Percentiles rank a stretch among this genome's conserved stretches.
Conservation (phyloP, 306 rosid genomes). For the Ceratonia siliqua region DNA sequence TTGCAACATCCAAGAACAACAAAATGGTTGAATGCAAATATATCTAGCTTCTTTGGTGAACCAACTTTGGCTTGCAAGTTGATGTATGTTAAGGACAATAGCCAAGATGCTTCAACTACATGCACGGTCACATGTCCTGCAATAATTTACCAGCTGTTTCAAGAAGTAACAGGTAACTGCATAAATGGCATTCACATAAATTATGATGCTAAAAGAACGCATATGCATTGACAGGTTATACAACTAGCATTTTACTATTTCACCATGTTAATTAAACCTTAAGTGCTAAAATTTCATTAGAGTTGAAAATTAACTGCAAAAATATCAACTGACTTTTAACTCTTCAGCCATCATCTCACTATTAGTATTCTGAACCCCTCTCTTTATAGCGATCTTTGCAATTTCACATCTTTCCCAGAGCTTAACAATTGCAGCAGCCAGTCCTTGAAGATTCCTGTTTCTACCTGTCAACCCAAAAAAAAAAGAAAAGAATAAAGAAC, state of each 20-base stretch:
- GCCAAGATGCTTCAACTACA: neutral
- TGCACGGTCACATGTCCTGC: slow-evolving; percentile 4
- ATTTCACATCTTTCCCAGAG: slow-evolving; percentile 96
- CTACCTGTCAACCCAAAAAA: slow-evolving; percentile 57
- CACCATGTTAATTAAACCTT: slow-evolving; percentile 18
- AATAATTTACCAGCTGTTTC: slow-evolving; percentile 15
- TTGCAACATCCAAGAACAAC: neutral
- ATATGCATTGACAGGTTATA: neutral
- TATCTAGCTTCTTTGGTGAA: neutral
- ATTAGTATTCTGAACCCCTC: slow-evolving; percentile 89
- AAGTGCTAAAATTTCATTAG: slow-evolving; percentile 25
- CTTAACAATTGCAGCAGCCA: slow-evolving; percentile 78
- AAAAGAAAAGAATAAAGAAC: neutral
- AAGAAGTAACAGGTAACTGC: neutral
- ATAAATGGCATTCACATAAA: neutral
- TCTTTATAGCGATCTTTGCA: slow-evolving; percentile 85
- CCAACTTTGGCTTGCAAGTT: neutral
- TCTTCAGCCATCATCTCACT: slow-evolving; percentile 86
- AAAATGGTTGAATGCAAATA: neutral
- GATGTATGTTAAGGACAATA: neutral
- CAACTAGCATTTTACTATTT: slow-evolving; percentile 7
- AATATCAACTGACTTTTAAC: slow-evolving; percentile 57
- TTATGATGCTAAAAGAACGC: slow-evolving; percentile 11
- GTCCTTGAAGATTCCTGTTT: slow-evolving; percentile 81
- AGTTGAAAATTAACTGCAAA: slow-evolving; percentile 15